Evolutionary conservation across 495 filamentous ascomycete species (phyloP).

Genomic region (Cairneyella variabilis): DNA sequence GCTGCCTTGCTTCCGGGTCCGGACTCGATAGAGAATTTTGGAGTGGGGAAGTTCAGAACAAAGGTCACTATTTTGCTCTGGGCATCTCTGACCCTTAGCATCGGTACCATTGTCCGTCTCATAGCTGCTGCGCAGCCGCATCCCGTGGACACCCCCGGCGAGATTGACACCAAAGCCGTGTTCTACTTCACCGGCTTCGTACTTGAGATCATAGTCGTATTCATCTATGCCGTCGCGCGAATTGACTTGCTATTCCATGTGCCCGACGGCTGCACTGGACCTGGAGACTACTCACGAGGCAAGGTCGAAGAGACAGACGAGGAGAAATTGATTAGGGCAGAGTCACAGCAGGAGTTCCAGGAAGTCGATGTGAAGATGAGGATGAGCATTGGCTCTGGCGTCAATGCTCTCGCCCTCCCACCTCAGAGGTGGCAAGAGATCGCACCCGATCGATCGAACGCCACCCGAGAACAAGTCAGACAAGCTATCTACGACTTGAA

Average conservation of each 20-base stretch:
- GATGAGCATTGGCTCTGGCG: background rate
- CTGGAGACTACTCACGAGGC: constrained; percentile 12
- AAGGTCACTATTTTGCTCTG: constrained; percentile 60
- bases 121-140: constrained; percentile 50
- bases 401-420: background rate
- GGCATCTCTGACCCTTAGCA: constrained; percentile 49
- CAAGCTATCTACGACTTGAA: constrained; percentile 5
- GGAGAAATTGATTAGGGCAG: too few relatives aligned
- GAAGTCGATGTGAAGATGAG: constrained; percentile 16
- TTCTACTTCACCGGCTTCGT: constrained; percentile 78
- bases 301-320: background rate
- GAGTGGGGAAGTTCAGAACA: constrained; percentile 55
- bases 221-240: constrained; percentile 55
- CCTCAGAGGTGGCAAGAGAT: background rate
- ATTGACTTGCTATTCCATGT: constrained; percentile 72
- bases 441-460: background rate
- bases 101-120: constrained; percentile 66
- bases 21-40: constrained; percentile 59
- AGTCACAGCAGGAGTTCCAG: constrained; percentile 1
- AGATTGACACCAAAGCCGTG: constrained; percentile 60
- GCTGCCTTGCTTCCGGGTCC: constrained; percentile 48
- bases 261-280: constrained; percentile 37
- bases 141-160: constrained; percentile 50
- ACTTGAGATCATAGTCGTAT: constrained; percentile 67
- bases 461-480: background rate